phyloP scores from a whole-genome alignment of 2,329 filamentous ascomycete genomes.

The Blastomyces gilchristii region DNA sequence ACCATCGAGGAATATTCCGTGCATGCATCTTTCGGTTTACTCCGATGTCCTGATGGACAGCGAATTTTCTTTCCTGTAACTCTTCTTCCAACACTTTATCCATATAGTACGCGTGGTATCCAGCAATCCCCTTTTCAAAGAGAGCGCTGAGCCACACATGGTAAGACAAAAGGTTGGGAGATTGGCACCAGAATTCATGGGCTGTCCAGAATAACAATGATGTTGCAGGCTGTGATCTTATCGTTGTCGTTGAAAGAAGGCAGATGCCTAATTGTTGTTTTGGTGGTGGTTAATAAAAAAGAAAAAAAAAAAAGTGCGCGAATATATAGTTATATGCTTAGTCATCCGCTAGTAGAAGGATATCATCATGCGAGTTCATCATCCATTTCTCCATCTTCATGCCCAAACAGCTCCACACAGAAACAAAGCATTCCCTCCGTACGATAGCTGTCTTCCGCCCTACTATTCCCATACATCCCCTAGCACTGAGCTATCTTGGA shows the following conservation, averaged over 20 bases:
- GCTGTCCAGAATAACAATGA: not conserved
- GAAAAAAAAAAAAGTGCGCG: not conserved
- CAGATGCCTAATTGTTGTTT: not conserved
- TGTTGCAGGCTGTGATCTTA: not conserved
- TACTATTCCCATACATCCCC: not conserved
- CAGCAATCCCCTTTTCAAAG: no score
- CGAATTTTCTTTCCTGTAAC: not conserved
- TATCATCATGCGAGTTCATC: not conserved
- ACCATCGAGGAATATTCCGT: not conserved
- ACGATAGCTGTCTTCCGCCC: not conserved
- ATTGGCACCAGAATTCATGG: not conserved
- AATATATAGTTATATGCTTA: not conserved
- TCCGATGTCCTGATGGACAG: not conserved
- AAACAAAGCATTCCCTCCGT: not conserved
- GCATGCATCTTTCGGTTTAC: not conserved
- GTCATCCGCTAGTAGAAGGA: not conserved
- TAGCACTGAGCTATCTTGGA: not conserved
- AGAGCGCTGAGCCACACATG: not conserved
- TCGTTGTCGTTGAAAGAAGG: not conserved
- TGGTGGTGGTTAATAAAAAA: no score
- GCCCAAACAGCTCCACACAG: not conserved
- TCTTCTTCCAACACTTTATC: not conserved
- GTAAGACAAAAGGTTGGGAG: not conserved
- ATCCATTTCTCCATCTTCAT: not conserved
- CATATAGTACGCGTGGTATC: no score